These are phyloP conservation scores for Trichosporon sp. DNA, from an alignment of 1,284 basidiomycete genomes.

Conservation along the genomic window DNA sequence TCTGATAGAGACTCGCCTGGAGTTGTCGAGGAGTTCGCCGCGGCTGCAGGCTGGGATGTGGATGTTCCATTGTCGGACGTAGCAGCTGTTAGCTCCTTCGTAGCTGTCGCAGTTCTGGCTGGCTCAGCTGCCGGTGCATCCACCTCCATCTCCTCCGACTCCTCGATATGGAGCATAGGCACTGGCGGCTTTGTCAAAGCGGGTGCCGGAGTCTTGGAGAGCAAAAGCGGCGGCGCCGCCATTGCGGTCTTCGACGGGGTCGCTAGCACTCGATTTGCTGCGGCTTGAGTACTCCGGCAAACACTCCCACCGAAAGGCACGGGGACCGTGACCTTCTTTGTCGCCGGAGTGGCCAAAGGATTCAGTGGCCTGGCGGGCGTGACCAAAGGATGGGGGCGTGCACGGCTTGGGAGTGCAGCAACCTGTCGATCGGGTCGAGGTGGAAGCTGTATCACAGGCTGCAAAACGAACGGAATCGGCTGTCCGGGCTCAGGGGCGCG, in stretches of 20 bases:
- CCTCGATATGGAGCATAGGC: neutral
- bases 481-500: neutral
- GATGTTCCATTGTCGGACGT: too few relatives aligned
- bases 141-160: neutral
- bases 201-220: neutral
- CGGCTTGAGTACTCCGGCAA: conserved; percentile 1
- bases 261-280: neutral
- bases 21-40: too few relatives aligned
- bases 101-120: neutral
- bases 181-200: neutral
- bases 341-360: neutral
- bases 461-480: neutral
- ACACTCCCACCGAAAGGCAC: conserved; percentile 7
- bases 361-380: neutral
- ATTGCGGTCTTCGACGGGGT: neutral
- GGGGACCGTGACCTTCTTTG: conserved; percentile 2
- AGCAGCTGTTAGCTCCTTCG: too few relatives aligned
- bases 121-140: neutral
- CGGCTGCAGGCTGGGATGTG: too few relatives aligned
- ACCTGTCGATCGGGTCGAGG: neutral
- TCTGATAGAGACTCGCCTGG: too few relatives aligned
- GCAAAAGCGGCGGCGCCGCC: neutral
- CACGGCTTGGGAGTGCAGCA: neutral
- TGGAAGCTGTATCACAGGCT: neutral
- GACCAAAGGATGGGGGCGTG: neutral